Evolutionary conservation across 371 early-diverging fungal genomes (phyloP).

Genomic region (Apophysomyces sp.): DNA sequence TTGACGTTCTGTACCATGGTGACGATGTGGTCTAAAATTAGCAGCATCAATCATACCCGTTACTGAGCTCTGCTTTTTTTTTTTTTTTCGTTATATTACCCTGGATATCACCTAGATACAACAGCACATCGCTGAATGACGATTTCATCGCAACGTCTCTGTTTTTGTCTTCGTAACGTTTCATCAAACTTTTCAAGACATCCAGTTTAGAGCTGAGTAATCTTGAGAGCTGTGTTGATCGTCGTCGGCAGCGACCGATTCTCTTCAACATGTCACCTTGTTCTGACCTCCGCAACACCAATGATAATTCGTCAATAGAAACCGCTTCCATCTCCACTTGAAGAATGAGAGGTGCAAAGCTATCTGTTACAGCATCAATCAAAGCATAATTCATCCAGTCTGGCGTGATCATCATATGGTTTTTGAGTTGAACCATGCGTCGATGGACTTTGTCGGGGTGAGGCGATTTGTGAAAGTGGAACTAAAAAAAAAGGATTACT

Average conservation of each 20-base stretch:
- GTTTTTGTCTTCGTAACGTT: conserved; percentile 61
- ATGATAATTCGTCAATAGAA: conserved; percentile 83
- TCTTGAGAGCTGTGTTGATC: conserved; percentile 71
- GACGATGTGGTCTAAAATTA: conserved; percentile 66
- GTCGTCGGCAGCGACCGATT: conserved; percentile 81
- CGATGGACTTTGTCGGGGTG: conserved; percentile 32
- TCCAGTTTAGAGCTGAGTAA: conserved; percentile 78
- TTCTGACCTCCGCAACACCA: conserved; percentile 70
- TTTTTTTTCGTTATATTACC: conserved; percentile 25
- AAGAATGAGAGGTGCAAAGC: conserved; percentile 72
- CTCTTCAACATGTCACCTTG: conserved; percentile 86
- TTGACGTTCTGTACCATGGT: conserved; percentile 74
- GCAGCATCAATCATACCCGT: conserved; percentile 6
- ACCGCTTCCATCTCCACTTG: conserved; percentile 85
- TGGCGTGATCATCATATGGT: conserved; percentile 41
- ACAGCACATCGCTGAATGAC: conserved; percentile 50
- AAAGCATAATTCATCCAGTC: conserved; percentile 86
- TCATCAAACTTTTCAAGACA: conserved; percentile 77
- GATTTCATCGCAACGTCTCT: conserved; percentile 10
- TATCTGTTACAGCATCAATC: conserved; percentile 82
- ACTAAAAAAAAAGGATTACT: conserved; percentile 12
- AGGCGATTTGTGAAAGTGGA: conserved; percentile 37
- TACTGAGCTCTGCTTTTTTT: not conserved
- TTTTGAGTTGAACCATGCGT: conserved; percentile 37
- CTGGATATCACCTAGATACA: conserved; percentile 92